Evolutionary conservation across 352 stramenopile species (phyloP), one percentile per base, ranked within the genome.

Genomic region (Pythium rishiriense): DNA sequence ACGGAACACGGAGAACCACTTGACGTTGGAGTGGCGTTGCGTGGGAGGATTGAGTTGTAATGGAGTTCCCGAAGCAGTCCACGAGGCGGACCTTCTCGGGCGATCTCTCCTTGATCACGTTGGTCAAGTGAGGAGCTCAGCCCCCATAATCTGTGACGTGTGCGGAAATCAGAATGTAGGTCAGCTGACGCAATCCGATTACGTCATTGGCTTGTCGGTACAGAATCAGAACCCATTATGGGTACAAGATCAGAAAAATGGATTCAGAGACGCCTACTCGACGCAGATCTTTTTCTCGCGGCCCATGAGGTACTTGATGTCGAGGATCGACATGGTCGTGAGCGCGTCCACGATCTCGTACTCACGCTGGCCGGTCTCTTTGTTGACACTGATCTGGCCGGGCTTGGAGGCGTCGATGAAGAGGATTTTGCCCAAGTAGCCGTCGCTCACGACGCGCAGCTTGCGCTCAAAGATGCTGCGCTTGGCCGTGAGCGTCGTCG

Each of bases 221-320:
- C n/a, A n/a, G n/a, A n/a, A n/a, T n/a, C n/a, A n/a, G n/a, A n/a
- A n/a, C n/a, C n/a, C n/a, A n/a, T n/a, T n/a, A n/a, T n/a, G n/a
- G n/a, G n/a, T n/a, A n/a, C n/a, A n/a, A n/a, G n/a, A n/a, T n/a
- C 33, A 39, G 33, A 39, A 39, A 9, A 14, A 39, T 9, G 17
- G 10, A 1, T 14, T 39, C 33, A 39, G 11, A 14, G 33, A 39
- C 33, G n/a, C 10, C 45, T 62, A 62, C 29, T 37, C 10, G 3
- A 62, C 29, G 21, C 55, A 31, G 28, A 62, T 42, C 43, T 62
- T 62, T 22, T 62, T 62, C 26, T 51, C 55, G 5, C 74, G 70
- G 35, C 68, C 69, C 24, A 87, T 65, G 41, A 87, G 70, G 48
- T 71, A 66, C 37, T 88, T 88, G 48, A 88, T 82, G 52, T 84